Evolutionary conservation across 805 yeast species (phyloP), one percentile per base, ranked within the genome.

Genomic region (Nakazawaea wyomingensis): DNA sequence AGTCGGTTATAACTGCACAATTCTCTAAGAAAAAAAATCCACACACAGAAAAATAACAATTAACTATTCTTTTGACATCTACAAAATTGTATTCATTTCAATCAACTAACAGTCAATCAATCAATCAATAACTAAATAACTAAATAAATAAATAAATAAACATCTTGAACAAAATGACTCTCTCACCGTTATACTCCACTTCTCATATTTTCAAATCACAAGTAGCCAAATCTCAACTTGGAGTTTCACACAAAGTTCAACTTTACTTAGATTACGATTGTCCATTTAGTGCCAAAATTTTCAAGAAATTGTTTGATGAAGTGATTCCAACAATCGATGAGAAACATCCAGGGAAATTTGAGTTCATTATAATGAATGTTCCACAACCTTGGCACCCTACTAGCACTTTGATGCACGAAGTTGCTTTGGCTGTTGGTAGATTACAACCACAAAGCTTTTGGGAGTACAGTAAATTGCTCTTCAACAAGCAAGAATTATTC

Each of bases 371-470:
- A 59, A 72, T 80, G 48, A 82, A 85, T 54, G 88, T 82, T 32
- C 69, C 84, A n/a, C 96, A 88, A 65, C 93, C 95, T 50, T 88
- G 96, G 96, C 96, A 88, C 59, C 82, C 90, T 34, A 76, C 79
- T 44, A 81, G 91, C 1, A 72, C 76, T 4, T 61, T 77, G 29
- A 66, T 79, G 31, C 82, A 83, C 57, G 96, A 88, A 55, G 83
- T 84, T 33, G 71, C 84, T 0, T 59, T 88, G 20, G 89, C 82
- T 0, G 80, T 82, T 24, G 85, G 84, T n/a, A 65, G 73, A 38
- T 48, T 65, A n/a, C 68, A 64, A 13, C 82, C 85, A 1, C 60
- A 56, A 1, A 60, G 65, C 48, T 78, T 83, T 57, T 74, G 87
- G 73, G 65, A 74, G 30, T 76, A 79, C 37, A 72, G 82, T 9